phyloP scores from a whole-genome alignment of 768 basidiomycete genomes.

The Termitomyces sp. region DNA sequence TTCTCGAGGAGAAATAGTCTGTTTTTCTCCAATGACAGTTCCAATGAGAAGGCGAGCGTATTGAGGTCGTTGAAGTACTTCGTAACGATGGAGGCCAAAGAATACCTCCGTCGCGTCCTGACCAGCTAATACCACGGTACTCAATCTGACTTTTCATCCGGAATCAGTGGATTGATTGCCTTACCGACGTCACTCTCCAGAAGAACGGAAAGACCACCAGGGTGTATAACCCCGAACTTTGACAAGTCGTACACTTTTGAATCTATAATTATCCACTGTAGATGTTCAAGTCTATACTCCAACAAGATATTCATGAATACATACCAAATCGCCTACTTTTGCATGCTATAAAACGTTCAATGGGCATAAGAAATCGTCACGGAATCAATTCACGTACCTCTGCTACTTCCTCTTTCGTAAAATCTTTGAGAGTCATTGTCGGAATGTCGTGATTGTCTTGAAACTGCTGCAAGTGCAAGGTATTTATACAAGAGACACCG shows the following conservation, averaged over 20 bases:
- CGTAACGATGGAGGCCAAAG: constrained; percentile 68
- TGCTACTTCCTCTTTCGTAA: constrained; percentile 12
- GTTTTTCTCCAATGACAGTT: constrained; percentile 47
- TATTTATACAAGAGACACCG: constrained; percentile 9
- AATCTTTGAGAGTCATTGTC: constrained; percentile 11
- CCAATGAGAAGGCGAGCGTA: constrained; percentile 63
- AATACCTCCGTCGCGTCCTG: constrained; percentile 70
- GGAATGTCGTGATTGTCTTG: neutral
- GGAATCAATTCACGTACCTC: constrained; percentile 5
- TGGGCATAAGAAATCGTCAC: neutral
- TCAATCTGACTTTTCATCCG: neutral
- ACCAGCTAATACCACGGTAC: constrained; percentile 36
- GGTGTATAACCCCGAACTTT: constrained; percentile 66
- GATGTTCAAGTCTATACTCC: neutral
- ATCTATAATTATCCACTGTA: constrained; percentile 15
- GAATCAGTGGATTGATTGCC: constrained; percentile 11
- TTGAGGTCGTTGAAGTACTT: constrained; percentile 60
- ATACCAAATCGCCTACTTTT: constrained; percentile 11
- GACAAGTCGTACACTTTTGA: constrained; percentile 60
- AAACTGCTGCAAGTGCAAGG: neutral
- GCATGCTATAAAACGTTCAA: constrained; percentile 7
- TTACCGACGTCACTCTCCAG: constrained; percentile 56
- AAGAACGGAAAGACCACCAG: constrained; percentile 67
- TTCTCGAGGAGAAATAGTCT: constrained; percentile 35
- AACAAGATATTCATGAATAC: neutral